Evolutionary conservation across 2,329 filamentous ascomycete genomes (phyloP), one percentile per base, ranked within the genome.

Genomic region (Sporothrix curviconia): DNA sequence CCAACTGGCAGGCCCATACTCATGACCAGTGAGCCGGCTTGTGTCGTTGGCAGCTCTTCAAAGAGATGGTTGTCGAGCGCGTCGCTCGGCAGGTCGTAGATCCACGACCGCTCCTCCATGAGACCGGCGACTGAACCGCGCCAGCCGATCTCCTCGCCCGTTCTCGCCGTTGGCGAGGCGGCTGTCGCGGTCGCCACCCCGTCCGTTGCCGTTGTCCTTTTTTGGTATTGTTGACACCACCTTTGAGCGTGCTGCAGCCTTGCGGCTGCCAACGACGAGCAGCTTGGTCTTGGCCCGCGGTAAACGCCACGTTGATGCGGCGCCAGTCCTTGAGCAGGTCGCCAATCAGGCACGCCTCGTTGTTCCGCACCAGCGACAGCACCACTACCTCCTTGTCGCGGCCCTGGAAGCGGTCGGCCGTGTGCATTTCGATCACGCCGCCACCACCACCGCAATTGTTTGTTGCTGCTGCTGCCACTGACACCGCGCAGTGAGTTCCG

Each of bases 391-490:
- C 91, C 69, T 99, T 99, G 72, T 99, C 94, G 9, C 94, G 83
- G 7, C 94, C 94, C 70, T 99, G 94, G 71, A 96, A 99, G 44
- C 92, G 90, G 72, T 99, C 94, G 3, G 94, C 92, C 0, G 94
- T 97, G 71, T 99, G 91, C 80, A 97, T 91, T 72, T 99, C 94
- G 1, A 99, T 84, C 2, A 82, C 81, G 58, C n/a, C 50, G 15
- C 49, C 60, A 2, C 28, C 47, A 19, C 47, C 28, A 28, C 37
- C 28, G 17, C n/a, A n/a, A n/a, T n/a, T n/a, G n/a, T n/a, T n/a
- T n/a, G n/a, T n/a, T n/a, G n/a, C n/a, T n/a, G 36, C 42, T 7
- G 22, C 30, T 30, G 34, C 40, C 50, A 9, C 12, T n/a, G 14
- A 59, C 64, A 42, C 74, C 76, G 32, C 83, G 82, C 34, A 96